These are phyloP conservation scores for Coelastrella sp. DNA, from an alignment of 139 green algal species.

Conservation along the genomic window DNA sequence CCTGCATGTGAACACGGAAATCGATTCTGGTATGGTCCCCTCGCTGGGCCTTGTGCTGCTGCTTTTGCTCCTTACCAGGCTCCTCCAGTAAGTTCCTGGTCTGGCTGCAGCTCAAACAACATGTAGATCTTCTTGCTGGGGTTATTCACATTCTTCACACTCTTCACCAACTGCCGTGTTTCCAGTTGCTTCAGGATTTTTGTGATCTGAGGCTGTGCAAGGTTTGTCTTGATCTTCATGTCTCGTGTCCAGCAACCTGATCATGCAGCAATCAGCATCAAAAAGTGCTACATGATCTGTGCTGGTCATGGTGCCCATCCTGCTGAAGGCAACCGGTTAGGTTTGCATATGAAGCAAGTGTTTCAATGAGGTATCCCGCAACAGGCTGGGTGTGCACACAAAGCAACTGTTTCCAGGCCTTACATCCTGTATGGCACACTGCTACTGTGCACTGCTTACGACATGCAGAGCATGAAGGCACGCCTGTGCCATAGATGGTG, in stretches of 20 bases:
- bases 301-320: background rate
- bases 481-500: background rate
- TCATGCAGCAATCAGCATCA: background rate
- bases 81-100: conserved; percentile 94
- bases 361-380: too few relatives aligned
- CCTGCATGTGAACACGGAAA: background rate
- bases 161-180: conserved; percentile 86
- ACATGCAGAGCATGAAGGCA: background rate
- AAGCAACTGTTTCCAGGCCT: too few relatives aligned
- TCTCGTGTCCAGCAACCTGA: conserved; percentile 92
- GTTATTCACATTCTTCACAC: conserved; percentile 84
- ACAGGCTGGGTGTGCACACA: too few relatives aligned
- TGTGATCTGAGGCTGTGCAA: conserved; percentile 90
- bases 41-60: too few relatives aligned
- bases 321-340: background rate
- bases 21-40: background rate
- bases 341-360: too few relatives aligned
- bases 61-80: conserved; percentile 75
- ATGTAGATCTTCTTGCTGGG: conserved; percentile 96
- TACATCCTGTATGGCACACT: too few relatives aligned
- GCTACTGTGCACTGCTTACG: too few relatives aligned
- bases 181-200: conserved; percentile 96
- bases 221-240: conserved; percentile 86
- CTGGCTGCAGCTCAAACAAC: conserved; percentile 90
- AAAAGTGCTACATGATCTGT: background rate